Conservation (phyloP, 2,329 filamentous ascomycete genomes). For the Helotiales sp. region DNA sequence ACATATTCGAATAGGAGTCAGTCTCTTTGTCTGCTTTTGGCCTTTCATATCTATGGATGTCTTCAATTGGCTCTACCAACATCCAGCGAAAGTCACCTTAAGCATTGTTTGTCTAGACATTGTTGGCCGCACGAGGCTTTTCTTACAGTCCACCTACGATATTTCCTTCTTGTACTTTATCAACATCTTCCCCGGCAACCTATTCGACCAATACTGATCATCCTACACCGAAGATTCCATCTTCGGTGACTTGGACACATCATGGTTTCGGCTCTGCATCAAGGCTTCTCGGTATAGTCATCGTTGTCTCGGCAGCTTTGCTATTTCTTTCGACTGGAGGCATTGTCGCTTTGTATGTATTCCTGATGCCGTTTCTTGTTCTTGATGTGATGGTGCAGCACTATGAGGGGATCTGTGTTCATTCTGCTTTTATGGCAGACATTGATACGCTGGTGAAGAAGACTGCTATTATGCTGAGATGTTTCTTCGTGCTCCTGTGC, state of each 20-base stretch:
- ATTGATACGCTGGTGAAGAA: slow-evolving; percentile 34
- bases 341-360: slow-evolving; percentile 36
- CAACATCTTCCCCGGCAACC: slow-evolving; percentile 44
- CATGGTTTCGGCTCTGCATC: slow-evolving; percentile 63
- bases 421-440: slow-evolving; percentile 33
- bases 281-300: slow-evolving; percentile 34
- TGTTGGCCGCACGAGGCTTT: slow-evolving; percentile 31
- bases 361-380: slow-evolving; percentile 32
- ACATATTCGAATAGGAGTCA: slow-evolving; percentile 41
- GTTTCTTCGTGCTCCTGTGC: slow-evolving; percentile 37
- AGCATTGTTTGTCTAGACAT: slow-evolving; percentile 38
- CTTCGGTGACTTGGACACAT: slow-evolving; percentile 64
- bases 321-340: slow-evolving; percentile 36
- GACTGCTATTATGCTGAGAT: slow-evolving; percentile 36
- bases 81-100: slow-evolving; percentile 41
- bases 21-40: slow-evolving; percentile 41
- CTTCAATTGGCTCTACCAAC: slow-evolving; percentile 39
- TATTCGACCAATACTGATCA: slow-evolving; percentile 55
- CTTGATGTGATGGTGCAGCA: slow-evolving; percentile 28
- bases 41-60: slow-evolving; percentile 44
- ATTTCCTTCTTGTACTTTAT: slow-evolving; percentile 42
- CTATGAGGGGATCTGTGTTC: slow-evolving; percentile 31
- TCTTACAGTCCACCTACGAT: slow-evolving; percentile 36
- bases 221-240: slow-evolving; percentile 59
- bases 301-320: slow-evolving; percentile 32